A percentile compares a stretch with the other conserved stretches of the same genome.
Conservation (phyloP, 805 yeast genomes). For the Pichia exigua region DNA sequence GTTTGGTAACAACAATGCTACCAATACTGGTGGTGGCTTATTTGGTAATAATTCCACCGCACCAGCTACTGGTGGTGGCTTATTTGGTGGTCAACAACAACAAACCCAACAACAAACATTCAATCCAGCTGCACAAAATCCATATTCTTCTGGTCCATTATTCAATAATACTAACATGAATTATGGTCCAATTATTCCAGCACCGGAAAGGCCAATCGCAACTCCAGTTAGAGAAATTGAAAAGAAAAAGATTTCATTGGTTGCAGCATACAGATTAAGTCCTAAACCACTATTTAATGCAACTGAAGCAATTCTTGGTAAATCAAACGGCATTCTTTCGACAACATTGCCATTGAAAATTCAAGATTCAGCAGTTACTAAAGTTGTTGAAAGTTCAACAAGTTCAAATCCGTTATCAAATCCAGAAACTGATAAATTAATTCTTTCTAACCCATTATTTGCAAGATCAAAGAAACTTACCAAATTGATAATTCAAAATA, state of each 20-base stretch:
- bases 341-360: slow-evolving; percentile 14
- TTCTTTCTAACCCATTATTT: slow-evolving; percentile 63
- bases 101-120: slow-evolving; percentile 23
- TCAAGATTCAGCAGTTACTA: slow-evolving; percentile 20
- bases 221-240: slow-evolving; percentile 38
- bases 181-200: slow-evolving; percentile 29
- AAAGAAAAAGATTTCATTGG: slow-evolving; percentile 54
- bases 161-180: slow-evolving; percentile 33
- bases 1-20: slow-evolving; percentile 30
- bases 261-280: slow-evolving; percentile 53
- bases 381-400: slow-evolving; percentile 15
- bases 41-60: slow-evolving; percentile 21
- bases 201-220: slow-evolving; percentile 44
- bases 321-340: slow-evolving; percentile 20
- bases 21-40: slow-evolving; percentile 21
- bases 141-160: slow-evolving; percentile 74
- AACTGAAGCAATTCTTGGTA: slow-evolving; percentile 16
- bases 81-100: slow-evolving; percentile 31
- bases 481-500: slow-evolving; percentile 45
- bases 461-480: slow-evolving; percentile 52
- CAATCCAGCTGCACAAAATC: slow-evolving; percentile 39
- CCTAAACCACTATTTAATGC: slow-evolving; percentile 52
- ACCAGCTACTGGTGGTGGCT: slow-evolving; percentile 14
- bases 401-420: slow-evolving; percentile 14
- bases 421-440: slow-evolving; percentile 54